Evolutionary conservation across 108 stramenopile species (phyloP).

Genomic region (Pseudonitzschia delicatissima): DNA sequence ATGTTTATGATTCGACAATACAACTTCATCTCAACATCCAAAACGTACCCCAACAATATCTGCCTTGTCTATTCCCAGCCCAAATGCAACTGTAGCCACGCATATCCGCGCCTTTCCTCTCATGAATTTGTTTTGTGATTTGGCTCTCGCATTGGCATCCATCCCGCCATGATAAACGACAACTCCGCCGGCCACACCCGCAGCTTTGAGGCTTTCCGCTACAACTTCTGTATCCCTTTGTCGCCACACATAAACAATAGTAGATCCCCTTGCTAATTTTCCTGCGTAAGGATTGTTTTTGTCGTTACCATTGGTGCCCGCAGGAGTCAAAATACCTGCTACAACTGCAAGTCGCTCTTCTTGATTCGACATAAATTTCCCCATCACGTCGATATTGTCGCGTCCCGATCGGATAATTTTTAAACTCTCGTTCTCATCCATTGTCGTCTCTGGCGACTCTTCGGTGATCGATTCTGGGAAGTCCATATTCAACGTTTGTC

Average conservation of each 20-base stretch:
- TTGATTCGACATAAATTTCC: slow-evolving; percentile 44
- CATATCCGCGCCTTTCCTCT: slow-evolving; percentile 86
- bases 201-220: slow-evolving; percentile 62
- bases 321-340: slow-evolving; percentile 57
- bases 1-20: no score
- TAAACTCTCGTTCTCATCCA: slow-evolving; percentile 38
- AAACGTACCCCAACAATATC: slow-evolving; percentile 69
- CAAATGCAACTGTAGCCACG: slow-evolving; percentile 96
- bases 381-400: slow-evolving; percentile 85
- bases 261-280: slow-evolving; percentile 61
- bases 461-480: slow-evolving; percentile 7
- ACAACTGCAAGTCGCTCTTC: slow-evolving; percentile 60
- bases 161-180: slow-evolving; percentile 89
- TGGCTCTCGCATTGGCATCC: slow-evolving; percentile 64
- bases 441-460: neutral
- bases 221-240: slow-evolving; percentile 85
- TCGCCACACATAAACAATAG: slow-evolving; percentile 92
- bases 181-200: slow-evolving; percentile 64
- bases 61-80: slow-evolving; percentile 97
- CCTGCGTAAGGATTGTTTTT: slow-evolving; percentile 36
- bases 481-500: slow-evolving; percentile 61
- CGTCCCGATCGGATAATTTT: slow-evolving; percentile 65
- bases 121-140: slow-evolving; percentile 82
- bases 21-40: neutral
- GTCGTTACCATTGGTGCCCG: neutral